These are phyloP conservation scores for Delphinella strobiligena DNA, from an alignment of 2,329 filamentous ascomycete genomes.

Conservation along the genomic window DNA sequence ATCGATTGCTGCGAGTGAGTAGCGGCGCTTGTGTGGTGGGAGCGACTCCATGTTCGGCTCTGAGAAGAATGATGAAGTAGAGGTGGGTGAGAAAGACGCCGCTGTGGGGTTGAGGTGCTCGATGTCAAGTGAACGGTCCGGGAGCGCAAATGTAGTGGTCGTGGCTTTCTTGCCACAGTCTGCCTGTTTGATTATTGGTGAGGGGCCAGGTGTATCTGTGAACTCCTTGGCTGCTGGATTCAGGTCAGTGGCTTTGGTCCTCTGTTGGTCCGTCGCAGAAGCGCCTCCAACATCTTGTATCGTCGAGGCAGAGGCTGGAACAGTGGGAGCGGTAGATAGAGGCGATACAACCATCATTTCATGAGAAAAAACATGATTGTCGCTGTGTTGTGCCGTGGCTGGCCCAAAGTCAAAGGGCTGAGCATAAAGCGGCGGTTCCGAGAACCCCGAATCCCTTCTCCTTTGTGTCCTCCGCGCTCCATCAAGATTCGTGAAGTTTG, in stretches of 20 bases:
- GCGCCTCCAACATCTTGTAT: not conserved
- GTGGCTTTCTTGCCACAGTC: not conserved
- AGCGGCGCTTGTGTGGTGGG: constrained; percentile 14
- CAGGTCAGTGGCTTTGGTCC: not conserved
- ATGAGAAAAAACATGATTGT: constrained; percentile 1
- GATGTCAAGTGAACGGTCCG: not conserved
- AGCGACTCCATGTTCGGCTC: not conserved
- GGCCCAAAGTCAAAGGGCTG: constrained; percentile 4
- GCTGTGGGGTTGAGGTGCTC: not conserved
- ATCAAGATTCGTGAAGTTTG: not conserved
- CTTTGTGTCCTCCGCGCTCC: not conserved
- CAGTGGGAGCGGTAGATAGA: not conserved
- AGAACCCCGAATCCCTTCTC: constrained; percentile 3
- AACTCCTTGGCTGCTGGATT: not conserved
- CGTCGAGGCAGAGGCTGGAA: not conserved
- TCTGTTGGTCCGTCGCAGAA: not conserved
- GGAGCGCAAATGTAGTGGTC: not conserved
- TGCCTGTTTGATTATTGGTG: not conserved
- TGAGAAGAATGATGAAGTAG: not conserved
- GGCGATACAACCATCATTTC: not conserved
- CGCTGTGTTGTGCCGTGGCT: not conserved
- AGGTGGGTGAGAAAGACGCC: not conserved
- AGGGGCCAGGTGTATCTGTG: not conserved
- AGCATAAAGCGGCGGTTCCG: constrained; percentile 4
- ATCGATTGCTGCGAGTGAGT: constrained; percentile 17